Base-by-base conservation (phyloP, 139 green algal genomes). In the Chlorella vulgaris region DNA sequence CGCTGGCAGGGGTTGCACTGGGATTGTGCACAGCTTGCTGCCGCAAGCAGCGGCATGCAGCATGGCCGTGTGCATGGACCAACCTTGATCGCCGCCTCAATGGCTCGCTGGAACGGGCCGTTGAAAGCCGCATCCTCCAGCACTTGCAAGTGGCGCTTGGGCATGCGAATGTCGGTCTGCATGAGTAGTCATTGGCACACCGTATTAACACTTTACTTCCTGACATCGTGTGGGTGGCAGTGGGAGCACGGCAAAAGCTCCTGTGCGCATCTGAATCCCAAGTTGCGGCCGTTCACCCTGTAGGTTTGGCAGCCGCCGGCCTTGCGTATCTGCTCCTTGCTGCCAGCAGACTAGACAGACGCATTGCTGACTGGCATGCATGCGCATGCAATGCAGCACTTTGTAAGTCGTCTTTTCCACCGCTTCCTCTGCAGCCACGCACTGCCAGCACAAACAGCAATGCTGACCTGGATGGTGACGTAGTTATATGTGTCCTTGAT, bases 401-500 rank as follows among this genome's bases (percentile, higher is more conserved):
- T n/a, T n/a, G n/a, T n/a, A n/a, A n/a, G n/a, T n/a, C n/a, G n/a
- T n/a, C n/a, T 10, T 15, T 55, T 24, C 10, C 47, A 55, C 47
- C 47, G 13, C 47, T 58, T 74, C 15, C 62, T 26, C 22, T 36
- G 66, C 3, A 26, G 4, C n/a, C 38, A 28, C 42, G 28, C 69
- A 7, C 61, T 55, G 33, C 8, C 67, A 74, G 4, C 8, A 36
- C 63, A 70, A 43, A 18, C 29, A 13, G n/a, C 63, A 71, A 42
- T 19, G 10, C 62, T 4, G 7, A 83, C 85, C 84, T 95, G 88
- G 2, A 97, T 85, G 1, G 92, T 97, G 15, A 96, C 86, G 69
- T 96, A 97, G 83, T 97, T 97, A 89, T 95, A 96, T 0, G 91
- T 95, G 81, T 97, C 94, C 33, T 92, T 91, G 33, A 94, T 90